Percentiles rank a stretch among this genome's conserved stretches.
Evolutionary conservation across 1,284 basidiomycete genomes (phyloP).

Genomic region (Fomitopsis palustris): DNA sequence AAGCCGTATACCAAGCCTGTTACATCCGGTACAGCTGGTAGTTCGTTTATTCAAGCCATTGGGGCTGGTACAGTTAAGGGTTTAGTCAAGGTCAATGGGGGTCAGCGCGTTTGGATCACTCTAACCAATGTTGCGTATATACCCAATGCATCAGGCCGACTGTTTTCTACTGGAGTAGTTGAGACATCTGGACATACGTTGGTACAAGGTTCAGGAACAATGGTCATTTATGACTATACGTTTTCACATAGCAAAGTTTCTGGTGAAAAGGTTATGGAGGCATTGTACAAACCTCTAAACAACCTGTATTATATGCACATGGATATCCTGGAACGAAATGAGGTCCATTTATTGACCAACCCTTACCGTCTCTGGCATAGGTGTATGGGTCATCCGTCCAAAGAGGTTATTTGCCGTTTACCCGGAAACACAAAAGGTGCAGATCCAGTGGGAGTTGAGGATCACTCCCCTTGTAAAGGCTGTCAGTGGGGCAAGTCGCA

Average conservation of each 20-base stretch:
- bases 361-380: neutral
- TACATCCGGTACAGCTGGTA: neutral
- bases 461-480: neutral
- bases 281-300: neutral
- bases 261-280: neutral
- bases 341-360: neutral
- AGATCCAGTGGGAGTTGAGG: neutral
- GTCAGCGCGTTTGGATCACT: neutral
- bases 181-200: neutral
- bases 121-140: neutral
- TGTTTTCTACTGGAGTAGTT: neutral
- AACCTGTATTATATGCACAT: neutral
- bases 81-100: neutral
- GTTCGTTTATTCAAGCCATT: neutral
- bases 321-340: neutral
- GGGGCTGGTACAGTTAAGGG: neutral
- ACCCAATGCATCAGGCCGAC: neutral
- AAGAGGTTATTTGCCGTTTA: neutral
- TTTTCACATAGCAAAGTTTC: neutral
- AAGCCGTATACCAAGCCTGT: neutral
- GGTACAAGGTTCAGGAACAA: neutral
- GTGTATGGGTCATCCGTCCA: neutral
- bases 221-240: neutral
- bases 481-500: neutral
- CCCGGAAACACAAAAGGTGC: neutral